Evolutionary conservation across 441 rosid species (phyloP), one percentile per base, ranked within the genome.

Genomic region (Adansonia rubrostipa): DNA sequence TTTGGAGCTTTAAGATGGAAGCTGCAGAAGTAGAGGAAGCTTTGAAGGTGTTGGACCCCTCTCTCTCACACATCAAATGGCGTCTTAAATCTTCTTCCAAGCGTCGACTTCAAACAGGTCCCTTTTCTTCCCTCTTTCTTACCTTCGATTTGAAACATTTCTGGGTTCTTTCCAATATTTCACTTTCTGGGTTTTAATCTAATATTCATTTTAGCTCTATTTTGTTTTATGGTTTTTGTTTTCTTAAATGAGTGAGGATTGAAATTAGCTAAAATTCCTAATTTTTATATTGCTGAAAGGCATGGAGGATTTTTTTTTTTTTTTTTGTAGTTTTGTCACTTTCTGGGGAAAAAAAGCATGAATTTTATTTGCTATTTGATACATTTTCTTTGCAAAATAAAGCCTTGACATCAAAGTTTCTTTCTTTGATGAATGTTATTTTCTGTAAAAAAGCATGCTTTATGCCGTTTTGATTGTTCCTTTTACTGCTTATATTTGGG

Each of bases 71-170:
- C 44, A 83, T 87, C 89, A 89, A 91, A 81, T 96, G 99, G 99
- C 90, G 95, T 62, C 91, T 95, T 78, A 88, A 85, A 40, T 57
- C 90, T 72, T 73, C 72, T 45, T 78, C 95, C 50, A 93, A 88
- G 88, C 92, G 89, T 80, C 95, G 98, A 3, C 94, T 95, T 51
- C 85, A 90, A 77, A 86, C 80, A 79, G 99, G 98, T 95, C 51
- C 51, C 4, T 67, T 17, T n/a, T 14, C 3, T 3, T 1, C 1
- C 8, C 53, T 73, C 71, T 15, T 7, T 36, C 3, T 6, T 56
- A 74, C 67, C 62, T 62, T 40, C 58, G 19, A 33, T 28, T n/a
- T 15, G 22, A 9, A 19, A 60, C 9, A 1, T 69, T 36, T 40
- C 36, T 17, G 2, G 44, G 54, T 22, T 24, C 13, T 50, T 74